These are phyloP conservation scores for Grosmannia penicillata DNA, from an alignment of 2,329 filamentous ascomycete species.

Conservation along the genomic window DNA sequence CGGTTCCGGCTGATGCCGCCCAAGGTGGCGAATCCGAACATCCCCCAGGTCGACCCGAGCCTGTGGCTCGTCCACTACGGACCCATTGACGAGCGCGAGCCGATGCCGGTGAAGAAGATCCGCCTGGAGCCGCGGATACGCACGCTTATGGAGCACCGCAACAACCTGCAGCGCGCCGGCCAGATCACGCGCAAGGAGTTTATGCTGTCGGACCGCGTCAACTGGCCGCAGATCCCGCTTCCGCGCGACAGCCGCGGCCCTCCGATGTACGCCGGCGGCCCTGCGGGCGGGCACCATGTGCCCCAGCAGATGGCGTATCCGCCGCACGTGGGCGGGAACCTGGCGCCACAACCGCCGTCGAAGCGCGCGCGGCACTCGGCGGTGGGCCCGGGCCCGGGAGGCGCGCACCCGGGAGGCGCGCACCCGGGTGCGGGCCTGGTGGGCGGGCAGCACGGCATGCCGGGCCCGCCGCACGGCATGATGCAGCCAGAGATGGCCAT, in stretches of 20 bases:
- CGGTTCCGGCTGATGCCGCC: constrained; percentile 73
- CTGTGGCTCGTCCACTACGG: constrained; percentile 90
- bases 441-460: constrained; percentile 17
- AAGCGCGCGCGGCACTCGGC: constrained; percentile 37
- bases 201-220: constrained; percentile 76
- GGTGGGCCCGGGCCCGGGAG: constrained; percentile 10
- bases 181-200: constrained; percentile 85
- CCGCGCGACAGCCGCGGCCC: constrained; percentile 38
- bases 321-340: constrained; percentile 26
- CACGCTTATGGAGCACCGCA: constrained; percentile 43
- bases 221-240: constrained; percentile 75
- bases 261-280: constrained; percentile 32
- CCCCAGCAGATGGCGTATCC: constrained; percentile 51
- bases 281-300: constrained; percentile 25
- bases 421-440: constrained; percentile 5
- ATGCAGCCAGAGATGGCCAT: constrained; percentile 6
- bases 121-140: constrained; percentile 48
- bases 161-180: constrained; percentile 57
- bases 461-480: constrained; percentile 14
- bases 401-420: constrained; percentile 14
- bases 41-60: constrained; percentile 57
- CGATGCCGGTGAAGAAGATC: constrained; percentile 54
- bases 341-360: constrained; percentile 37
- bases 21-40: constrained; percentile 53
- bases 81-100: constrained; percentile 57